phyloP scores from a whole-genome alignment of 1,284 basidiomycete species.

The Pascua guehoae region DNA sequence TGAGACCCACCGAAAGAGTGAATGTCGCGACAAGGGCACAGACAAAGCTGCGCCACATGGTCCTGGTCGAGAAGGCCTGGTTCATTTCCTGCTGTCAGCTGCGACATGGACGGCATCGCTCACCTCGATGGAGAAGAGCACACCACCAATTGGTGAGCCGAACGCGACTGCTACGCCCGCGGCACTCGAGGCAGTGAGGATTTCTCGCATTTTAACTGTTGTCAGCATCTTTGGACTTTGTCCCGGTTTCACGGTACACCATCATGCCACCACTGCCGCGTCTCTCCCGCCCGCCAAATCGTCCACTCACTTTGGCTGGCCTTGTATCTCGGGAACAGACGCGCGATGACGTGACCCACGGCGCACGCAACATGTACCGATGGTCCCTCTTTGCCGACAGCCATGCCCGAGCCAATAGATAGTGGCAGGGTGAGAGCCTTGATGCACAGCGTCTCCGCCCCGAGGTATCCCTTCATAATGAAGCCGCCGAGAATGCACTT shows the following conservation, averaged over 20 bases:
- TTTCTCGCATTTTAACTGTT: conserved; percentile 88
- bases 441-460: conserved; percentile 81
- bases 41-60: conserved; percentile 97
- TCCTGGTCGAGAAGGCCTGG: conserved; percentile 90
- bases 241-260: neutral
- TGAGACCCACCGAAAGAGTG: conserved; percentile 73
- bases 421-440: conserved; percentile 89
- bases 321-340: conserved; percentile 75
- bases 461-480: conserved; percentile 91
- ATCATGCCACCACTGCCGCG: no score
- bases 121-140: conserved; percentile 73
- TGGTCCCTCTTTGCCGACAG: conserved; percentile 97
- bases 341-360: conserved; percentile 81
- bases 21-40: conserved; percentile 96
- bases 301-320: conserved; percentile 73
- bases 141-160: conserved; percentile 95
- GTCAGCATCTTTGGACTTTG: neutral
- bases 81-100: conserved; percentile 81
- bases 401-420: conserved; percentile 94
- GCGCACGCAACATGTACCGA: conserved; percentile 97
- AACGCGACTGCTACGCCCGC: conserved; percentile 97
- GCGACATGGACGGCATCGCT: conserved; percentile 7
- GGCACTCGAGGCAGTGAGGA: conserved; percentile 91
- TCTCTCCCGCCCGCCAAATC: no score
- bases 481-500: conserved; percentile 98